These are phyloP conservation scores for Boletus sensibilis DNA, from an alignment of 768 basidiomycete genomes.

Conservation along the genomic window DNA sequence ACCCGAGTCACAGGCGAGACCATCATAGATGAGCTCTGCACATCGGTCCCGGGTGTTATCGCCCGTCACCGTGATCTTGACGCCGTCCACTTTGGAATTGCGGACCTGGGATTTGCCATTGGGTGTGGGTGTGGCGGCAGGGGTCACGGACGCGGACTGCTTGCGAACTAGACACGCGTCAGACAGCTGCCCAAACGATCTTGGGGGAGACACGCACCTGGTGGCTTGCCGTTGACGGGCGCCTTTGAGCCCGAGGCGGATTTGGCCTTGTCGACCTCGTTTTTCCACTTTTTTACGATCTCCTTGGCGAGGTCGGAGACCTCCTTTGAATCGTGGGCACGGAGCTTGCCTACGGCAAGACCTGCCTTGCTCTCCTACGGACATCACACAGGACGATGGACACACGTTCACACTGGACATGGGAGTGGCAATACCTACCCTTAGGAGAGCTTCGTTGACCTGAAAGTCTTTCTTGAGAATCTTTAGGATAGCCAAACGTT, in stretches of 20 bases:
- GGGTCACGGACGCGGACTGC: conserved; percentile 39
- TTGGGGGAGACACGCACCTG: conserved; percentile 34
- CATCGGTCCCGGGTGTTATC: conserved; percentile 86
- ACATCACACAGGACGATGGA: background rate
- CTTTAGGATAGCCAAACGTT: conserved; percentile 57
- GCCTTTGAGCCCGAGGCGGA: conserved; percentile 25
- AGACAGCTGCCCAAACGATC: no score
- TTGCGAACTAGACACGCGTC: conserved; percentile 27
- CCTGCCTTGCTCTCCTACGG: conserved; percentile 87
- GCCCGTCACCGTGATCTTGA: conserved; percentile 53
- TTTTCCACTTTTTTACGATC: conserved; percentile 90
- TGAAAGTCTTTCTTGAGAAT: conserved; percentile 63
- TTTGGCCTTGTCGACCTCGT: conserved; percentile 74
- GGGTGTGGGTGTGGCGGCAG: conserved; percentile 32
- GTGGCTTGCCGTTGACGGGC: conserved; percentile 24
- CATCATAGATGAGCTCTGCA: conserved; percentile 87
- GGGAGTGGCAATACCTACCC: conserved; percentile 51
- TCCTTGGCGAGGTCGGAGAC: conserved; percentile 86
- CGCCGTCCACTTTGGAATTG: conserved; percentile 68
- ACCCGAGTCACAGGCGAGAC: conserved; percentile 79
- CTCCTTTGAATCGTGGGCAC: conserved; percentile 66
- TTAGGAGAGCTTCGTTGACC: conserved; percentile 70
- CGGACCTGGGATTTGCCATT: conserved; percentile 44
- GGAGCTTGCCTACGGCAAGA: conserved; percentile 87
- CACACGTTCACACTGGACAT: conserved; percentile 8